Percentiles rank a stretch among this genome's conserved stretches.
These are phyloP conservation scores for Helotiales sp. DNA, from an alignment of 2,329 filamentous ascomycete genomes.

Conservation along the genomic window DNA sequence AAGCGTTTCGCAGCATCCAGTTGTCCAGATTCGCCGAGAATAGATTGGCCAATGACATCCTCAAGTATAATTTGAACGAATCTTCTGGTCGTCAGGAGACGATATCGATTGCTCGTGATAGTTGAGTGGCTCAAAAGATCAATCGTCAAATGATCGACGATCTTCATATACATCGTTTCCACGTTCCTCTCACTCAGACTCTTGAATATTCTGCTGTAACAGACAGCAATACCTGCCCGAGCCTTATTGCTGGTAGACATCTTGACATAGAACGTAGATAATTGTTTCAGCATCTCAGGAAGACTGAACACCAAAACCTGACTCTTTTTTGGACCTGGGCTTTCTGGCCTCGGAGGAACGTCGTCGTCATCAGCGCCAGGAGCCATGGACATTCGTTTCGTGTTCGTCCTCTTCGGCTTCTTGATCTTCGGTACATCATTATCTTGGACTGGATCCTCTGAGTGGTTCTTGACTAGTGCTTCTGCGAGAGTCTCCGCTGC, in stretches of 20 bases:
- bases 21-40: constrained; percentile 88
- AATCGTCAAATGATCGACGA: constrained; percentile 76
- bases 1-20: constrained; percentile 77
- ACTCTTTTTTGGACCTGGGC: constrained; percentile 72
- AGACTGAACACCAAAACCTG: constrained; percentile 75
- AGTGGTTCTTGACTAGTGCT: constrained; percentile 79
- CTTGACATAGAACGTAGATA: constrained; percentile 80
- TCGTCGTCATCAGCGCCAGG: constrained; percentile 77
- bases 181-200: constrained; percentile 80
- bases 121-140: constrained; percentile 77
- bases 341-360: constrained; percentile 64
- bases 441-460: constrained; percentile 54
- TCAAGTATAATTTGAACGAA: constrained; percentile 84
- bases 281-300: constrained; percentile 72
- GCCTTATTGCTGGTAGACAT: constrained; percentile 76
- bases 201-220: constrained; percentile 79
- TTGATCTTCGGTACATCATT: constrained; percentile 58
- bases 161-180: constrained; percentile 77
- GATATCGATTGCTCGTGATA: constrained; percentile 82
- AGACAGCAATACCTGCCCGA: constrained; percentile 80
- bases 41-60: constrained; percentile 75
- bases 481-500: constrained; percentile 84
- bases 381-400: constrained; percentile 46
- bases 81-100: constrained; percentile 79
- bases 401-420: constrained; percentile 73